phyloP scores from a whole-genome alignment of 805 yeast genomes.

The Lipomyces orientalis region DNA sequence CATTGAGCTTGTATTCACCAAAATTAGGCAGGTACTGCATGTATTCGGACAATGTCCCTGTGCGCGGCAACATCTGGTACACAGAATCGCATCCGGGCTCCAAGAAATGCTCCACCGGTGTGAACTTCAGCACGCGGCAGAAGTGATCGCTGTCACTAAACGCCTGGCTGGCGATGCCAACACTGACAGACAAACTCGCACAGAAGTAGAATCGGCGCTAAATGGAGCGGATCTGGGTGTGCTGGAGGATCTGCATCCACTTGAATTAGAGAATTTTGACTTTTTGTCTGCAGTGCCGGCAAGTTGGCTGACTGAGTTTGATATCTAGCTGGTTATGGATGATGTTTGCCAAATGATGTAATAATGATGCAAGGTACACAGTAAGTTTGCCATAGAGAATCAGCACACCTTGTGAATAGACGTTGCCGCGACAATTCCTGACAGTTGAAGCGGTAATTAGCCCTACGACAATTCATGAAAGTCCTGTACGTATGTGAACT shows the following conservation, averaged over 20 bases:
- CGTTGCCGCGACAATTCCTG: background rate
- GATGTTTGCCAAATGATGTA: too few species aligned
- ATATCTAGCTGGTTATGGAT: too few species aligned
- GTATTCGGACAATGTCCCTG: slow-evolving; percentile 23
- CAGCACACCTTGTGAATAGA: too few species aligned
- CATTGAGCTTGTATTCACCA: slow-evolving; percentile 9
- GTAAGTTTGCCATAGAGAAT: too few species aligned
- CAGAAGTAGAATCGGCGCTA: slow-evolving; percentile 3
- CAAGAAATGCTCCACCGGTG: slow-evolving; percentile 26
- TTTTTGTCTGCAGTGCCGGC: slow-evolving; percentile 26
- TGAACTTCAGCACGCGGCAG: slow-evolving; percentile 14
- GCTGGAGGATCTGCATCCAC: slow-evolving; percentile 11
- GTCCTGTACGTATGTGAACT: background rate
- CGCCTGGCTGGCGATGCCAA: slow-evolving; percentile 5
- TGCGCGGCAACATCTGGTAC: slow-evolving; percentile 31
- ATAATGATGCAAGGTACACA: too few species aligned
- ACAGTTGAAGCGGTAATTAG: background rate
- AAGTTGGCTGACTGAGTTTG: slow-evolving; percentile 22
- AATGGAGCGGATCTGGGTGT: slow-evolving; percentile 15
- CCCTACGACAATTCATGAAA: background rate
- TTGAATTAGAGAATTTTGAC: slow-evolving; percentile 29
- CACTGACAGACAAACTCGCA: slow-evolving; percentile 3
- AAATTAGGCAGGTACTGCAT: slow-evolving; percentile 16
- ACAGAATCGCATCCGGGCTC: slow-evolving; percentile 27
- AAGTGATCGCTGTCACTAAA: background rate